Conservation (phyloP, 495 filamentous ascomycete genomes). For the Aspergillus sclerotioniger region DNA sequence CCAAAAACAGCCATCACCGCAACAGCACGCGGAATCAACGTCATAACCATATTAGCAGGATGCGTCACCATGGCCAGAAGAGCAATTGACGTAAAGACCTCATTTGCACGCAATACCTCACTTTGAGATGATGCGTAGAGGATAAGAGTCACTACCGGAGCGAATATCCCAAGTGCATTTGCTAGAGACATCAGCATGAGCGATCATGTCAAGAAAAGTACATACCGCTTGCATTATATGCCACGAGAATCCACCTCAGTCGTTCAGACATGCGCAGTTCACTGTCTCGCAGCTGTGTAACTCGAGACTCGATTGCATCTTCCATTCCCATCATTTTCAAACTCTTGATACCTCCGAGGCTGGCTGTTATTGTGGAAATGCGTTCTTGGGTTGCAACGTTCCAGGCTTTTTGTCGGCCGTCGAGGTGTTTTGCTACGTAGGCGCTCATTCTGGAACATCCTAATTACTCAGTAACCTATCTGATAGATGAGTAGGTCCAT, state of each 20-base stretch:
- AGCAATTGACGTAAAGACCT: constrained; percentile 51
- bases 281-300: constrained; percentile 33
- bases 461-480: constrained; percentile 3
- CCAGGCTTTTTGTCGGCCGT: constrained; percentile 35
- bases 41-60: constrained; percentile 46
- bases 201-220: background rate
- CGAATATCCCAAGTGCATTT: constrained; percentile 1
- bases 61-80: constrained; percentile 48
- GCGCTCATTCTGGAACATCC: constrained; percentile 19
- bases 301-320: constrained; percentile 29
- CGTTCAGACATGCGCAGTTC: constrained; percentile 42
- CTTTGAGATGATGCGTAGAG: background rate
- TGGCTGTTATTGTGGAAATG: constrained; percentile 43
- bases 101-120: constrained; percentile 34
- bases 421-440: constrained; percentile 33
- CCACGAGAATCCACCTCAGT: constrained; percentile 39
- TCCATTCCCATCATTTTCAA: constrained; percentile 57
- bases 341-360: constrained; percentile 52
- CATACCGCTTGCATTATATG: constrained; percentile 44
- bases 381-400: constrained; percentile 50
- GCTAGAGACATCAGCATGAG: background rate
- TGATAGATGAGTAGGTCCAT: no score
- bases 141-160: background rate
- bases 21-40: constrained; percentile 31
- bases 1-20: constrained; percentile 45